These are phyloP conservation scores for Tricholoma saponaceum DNA, from an alignment of 768 basidiomycete genomes.

Conservation along the genomic window DNA sequence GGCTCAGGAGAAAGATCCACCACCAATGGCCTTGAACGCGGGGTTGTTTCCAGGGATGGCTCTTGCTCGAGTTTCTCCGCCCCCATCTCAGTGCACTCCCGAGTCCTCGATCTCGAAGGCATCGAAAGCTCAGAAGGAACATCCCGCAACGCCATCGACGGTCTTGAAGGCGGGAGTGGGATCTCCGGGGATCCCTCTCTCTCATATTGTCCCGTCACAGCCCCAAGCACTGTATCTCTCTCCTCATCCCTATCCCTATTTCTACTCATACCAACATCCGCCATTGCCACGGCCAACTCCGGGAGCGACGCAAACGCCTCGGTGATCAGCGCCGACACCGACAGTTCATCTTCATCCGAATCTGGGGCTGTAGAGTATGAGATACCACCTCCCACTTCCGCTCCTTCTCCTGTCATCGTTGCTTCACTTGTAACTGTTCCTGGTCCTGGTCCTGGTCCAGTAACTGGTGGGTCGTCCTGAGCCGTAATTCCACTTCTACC, in stretches of 20 bases:
- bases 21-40: background rate
- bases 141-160: background rate
- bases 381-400: background rate
- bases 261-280: background rate
- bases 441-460: background rate
- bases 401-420: too few relatives aligned
- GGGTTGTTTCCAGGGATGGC: background rate
- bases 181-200: background rate
- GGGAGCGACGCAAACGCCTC: conserved; percentile 3
- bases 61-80: background rate
- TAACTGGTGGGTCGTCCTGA: too few relatives aligned
- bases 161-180: background rate
- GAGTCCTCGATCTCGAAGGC: too few relatives aligned
- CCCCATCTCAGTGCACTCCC: background rate
- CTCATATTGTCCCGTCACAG: background rate
- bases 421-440: background rate
- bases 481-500: background rate
- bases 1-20: background rate
- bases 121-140: background rate
- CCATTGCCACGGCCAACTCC: background rate
- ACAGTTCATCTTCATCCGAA: conserved; percentile 9
- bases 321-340: conserved; percentile 4
- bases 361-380: background rate
- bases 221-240: too few relatives aligned
- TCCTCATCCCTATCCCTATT: background rate